Percentiles rank a stretch among this genome's conserved stretches.
phyloP scores from a whole-genome alignment of 441 rosid genomes.

The Gossypium davidsonii region DNA sequence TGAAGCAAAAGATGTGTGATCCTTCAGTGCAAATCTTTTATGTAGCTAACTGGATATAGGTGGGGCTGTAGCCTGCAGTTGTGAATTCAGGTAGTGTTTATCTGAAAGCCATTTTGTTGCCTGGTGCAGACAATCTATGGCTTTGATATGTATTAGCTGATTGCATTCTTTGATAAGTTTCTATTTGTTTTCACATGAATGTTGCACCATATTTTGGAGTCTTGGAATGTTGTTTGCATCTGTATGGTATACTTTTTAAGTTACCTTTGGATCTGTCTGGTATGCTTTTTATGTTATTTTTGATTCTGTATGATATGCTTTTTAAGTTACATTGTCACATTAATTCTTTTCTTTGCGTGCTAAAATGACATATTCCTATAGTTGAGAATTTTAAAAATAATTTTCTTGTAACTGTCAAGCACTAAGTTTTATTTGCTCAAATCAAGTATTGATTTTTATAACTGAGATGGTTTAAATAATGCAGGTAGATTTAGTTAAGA shows the following conservation, averaged over 20 bases:
- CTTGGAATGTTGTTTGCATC: neutral
- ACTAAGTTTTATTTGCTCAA: neutral
- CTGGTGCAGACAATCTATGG: neutral
- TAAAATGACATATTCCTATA: neutral
- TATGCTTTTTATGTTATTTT: neutral
- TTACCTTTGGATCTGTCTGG: neutral
- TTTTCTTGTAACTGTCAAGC: neutral
- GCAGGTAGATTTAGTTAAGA: slow-evolving; percentile 83
- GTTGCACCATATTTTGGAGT: neutral
- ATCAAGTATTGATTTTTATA: neutral
- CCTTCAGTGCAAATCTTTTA: neutral
- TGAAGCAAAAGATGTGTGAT: neutral
- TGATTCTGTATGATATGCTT: neutral
- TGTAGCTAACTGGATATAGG: neutral
- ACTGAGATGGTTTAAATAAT: slow-evolving; percentile 15
- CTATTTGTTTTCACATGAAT: neutral
- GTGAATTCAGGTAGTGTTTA: neutral
- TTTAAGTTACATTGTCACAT: neutral
- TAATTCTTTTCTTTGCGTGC: neutral
- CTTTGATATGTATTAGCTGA: neutral
- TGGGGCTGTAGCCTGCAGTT: neutral
- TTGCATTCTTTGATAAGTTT: slow-evolving; percentile 4
- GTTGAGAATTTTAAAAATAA: neutral
- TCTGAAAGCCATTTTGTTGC: neutral
- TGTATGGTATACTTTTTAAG: neutral